Conservation (phyloP, 257 asterid species). For the Petrea volubilis region DNA sequence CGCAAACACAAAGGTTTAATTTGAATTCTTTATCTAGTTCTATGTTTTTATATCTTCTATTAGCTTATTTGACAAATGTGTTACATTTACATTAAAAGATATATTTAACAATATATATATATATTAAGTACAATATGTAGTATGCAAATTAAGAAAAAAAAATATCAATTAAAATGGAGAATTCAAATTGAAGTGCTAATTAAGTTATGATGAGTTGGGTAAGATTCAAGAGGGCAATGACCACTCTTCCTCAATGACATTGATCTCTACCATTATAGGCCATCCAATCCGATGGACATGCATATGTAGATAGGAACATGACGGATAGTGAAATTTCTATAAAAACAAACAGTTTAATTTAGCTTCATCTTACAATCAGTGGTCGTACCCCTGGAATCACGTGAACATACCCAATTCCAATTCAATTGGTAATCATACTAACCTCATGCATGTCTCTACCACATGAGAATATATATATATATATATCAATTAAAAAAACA, state of each 20-base stretch:
- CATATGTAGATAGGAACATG: neutral
- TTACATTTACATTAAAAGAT: no score
- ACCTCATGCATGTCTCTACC: neutral
- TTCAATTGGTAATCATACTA: slow-evolving; percentile 38
- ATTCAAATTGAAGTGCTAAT: no score
- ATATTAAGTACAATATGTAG: no score
- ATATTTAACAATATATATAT: no score
- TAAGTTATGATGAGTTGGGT: neutral
- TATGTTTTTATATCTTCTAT: no score
- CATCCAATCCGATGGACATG: slow-evolving; percentile 22
- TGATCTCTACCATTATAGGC: slow-evolving; percentile 13
- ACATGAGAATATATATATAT: neutral
- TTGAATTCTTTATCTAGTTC: no score
- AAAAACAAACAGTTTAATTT: slow-evolving; percentile 22
- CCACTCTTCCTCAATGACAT: slow-evolving; percentile 18
- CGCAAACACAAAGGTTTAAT: no score
- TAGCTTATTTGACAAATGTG: no score
- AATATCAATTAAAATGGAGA: no score
- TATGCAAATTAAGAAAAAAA: no score
- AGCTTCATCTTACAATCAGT: slow-evolving; percentile 11
- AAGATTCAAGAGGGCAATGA: slow-evolving; percentile 11
- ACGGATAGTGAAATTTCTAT: neutral
- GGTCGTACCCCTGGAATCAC: slow-evolving; percentile 41
- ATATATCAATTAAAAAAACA: no score
- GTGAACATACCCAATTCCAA: slow-evolving; percentile 30